phyloP scores from a whole-genome alignment of 805 yeast genomes.

The Ogataea nitratoaversa region DNA sequence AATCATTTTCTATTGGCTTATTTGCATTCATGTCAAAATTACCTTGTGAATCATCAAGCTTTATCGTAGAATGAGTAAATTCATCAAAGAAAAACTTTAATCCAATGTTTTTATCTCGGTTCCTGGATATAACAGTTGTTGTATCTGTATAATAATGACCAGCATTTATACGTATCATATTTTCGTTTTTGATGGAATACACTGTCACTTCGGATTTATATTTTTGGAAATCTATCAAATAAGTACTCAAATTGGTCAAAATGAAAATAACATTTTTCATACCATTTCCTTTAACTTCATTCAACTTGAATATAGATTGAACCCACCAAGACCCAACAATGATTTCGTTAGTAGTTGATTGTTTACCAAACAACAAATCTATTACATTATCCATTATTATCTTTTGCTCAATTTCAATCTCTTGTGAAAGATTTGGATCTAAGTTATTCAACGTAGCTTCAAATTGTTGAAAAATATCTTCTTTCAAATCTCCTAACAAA shows the following conservation, averaged over 20 bases:
- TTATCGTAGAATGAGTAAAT: slow-evolving; percentile 1
- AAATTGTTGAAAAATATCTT: slow-evolving; percentile 36
- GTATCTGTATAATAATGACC: slow-evolving; percentile 25
- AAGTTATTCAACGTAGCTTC: slow-evolving; percentile 33
- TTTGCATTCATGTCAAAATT: not conserved
- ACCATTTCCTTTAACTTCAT: slow-evolving; percentile 7
- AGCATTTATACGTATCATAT: slow-evolving; percentile 24
- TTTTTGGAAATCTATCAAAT: slow-evolving; percentile 21
- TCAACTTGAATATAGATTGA: slow-evolving; percentile 10
- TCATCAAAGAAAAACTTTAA: slow-evolving; percentile 13
- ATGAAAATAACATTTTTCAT: slow-evolving; percentile 24
- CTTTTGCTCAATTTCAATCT: slow-evolving; percentile 12
- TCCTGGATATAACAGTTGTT: slow-evolving; percentile 18
- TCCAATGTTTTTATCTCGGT: slow-evolving; percentile 32
- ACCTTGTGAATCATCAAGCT: slow-evolving; percentile 1
- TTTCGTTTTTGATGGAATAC: slow-evolving; percentile 16
- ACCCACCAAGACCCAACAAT: slow-evolving; percentile 35
- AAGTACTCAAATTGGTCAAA: slow-evolving; percentile 21
- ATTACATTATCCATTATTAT: slow-evolving; percentile 13
- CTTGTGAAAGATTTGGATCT: slow-evolving; percentile 23
- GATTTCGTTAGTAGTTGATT: slow-evolving; percentile 13
- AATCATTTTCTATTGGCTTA: no score
- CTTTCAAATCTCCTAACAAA: slow-evolving; percentile 32
- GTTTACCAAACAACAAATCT: slow-evolving; percentile 13
- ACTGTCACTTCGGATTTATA: slow-evolving; percentile 16